Conservation (phyloP, 2,329 filamentous ascomycete species). For the Coniochaeta prunicola region DNA sequence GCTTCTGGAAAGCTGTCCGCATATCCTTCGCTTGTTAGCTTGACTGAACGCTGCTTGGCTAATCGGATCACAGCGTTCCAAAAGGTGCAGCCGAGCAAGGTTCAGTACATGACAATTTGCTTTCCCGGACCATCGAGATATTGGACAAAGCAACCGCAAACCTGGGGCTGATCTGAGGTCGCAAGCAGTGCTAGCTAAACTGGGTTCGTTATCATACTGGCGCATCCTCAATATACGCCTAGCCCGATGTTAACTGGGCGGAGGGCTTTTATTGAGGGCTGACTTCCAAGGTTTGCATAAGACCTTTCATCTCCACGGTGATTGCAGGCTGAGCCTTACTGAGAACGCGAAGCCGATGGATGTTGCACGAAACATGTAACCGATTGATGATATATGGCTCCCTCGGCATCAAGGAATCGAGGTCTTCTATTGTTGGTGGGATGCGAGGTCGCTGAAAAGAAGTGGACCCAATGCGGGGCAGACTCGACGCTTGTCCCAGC, state of each 20-base stretch:
- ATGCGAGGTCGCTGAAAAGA: neutral
- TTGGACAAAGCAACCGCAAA: neutral
- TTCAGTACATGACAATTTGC: neutral
- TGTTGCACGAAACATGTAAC: no score
- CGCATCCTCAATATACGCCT: neutral
- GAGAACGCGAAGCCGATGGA: no score
- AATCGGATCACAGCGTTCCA: neutral
- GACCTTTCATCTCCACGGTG: neutral
- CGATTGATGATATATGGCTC: no score
- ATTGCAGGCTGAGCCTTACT: no score
- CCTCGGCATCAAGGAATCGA: no score
- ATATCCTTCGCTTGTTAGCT: neutral
- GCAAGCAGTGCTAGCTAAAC: neutral
- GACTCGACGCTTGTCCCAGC: neutral
- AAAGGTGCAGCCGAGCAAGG: neutral
- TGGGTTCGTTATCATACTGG: neutral
- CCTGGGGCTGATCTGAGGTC: neutral
- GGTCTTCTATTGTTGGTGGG: neutral
- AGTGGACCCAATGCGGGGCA: neutral
- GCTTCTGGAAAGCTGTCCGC: neutral
- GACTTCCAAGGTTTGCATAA: neutral
- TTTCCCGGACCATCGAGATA: neutral
- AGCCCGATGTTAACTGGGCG: neutral
- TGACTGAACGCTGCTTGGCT: neutral
- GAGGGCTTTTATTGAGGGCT: neutral